Evolutionary conservation across 345 rosid genomes (phyloP).

Genomic region (Lagerstroemia speciosa): DNA sequence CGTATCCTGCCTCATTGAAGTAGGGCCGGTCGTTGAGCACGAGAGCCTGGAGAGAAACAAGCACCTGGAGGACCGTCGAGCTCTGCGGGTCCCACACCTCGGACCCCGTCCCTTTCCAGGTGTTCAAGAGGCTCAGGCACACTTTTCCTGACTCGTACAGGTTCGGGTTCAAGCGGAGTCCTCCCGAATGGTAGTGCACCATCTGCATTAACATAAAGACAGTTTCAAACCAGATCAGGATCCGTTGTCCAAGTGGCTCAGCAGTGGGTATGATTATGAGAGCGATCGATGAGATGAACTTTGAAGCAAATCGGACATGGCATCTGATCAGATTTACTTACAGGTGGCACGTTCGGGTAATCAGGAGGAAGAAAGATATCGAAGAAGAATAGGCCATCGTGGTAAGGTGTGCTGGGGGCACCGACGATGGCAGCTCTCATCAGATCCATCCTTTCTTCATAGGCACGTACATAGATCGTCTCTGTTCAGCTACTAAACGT

Average conservation of each 20-base stretch:
- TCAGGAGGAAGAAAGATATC: conserved; percentile 79
- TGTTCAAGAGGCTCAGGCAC: conserved; percentile 86
- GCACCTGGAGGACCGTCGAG: conserved; percentile 84
- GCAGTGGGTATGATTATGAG: neutral
- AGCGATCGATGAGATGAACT: neutral
- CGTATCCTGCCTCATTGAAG: conserved; percentile 93
- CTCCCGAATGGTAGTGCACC: conserved; percentile 79
- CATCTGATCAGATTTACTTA: conserved; percentile 40
- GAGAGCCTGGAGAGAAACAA: conserved; percentile 89
- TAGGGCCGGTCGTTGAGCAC: conserved; percentile 97
- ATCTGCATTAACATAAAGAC: conserved; percentile 30
- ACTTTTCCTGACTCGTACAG: conserved; percentile 84
- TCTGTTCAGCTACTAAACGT: conserved; percentile 29
- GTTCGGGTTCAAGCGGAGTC: conserved; percentile 87
- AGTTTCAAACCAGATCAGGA: too few relatives aligned
- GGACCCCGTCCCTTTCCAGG: conserved; percentile 80
- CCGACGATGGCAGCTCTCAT: conserved; percentile 78
- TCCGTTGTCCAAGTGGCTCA: neutral
- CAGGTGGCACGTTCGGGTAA: conserved; percentile 87
- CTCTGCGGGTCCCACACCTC: conserved; percentile 83
- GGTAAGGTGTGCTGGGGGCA: conserved; percentile 83
- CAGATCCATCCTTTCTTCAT: conserved; percentile 84
- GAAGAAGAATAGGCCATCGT: conserved; percentile 86
- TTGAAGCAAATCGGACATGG: neutral
- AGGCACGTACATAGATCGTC: conserved; percentile 67